Base-by-base conservation (phyloP, 768 basidiomycete genomes). In the Tricholoma furcatifolium region DNA sequence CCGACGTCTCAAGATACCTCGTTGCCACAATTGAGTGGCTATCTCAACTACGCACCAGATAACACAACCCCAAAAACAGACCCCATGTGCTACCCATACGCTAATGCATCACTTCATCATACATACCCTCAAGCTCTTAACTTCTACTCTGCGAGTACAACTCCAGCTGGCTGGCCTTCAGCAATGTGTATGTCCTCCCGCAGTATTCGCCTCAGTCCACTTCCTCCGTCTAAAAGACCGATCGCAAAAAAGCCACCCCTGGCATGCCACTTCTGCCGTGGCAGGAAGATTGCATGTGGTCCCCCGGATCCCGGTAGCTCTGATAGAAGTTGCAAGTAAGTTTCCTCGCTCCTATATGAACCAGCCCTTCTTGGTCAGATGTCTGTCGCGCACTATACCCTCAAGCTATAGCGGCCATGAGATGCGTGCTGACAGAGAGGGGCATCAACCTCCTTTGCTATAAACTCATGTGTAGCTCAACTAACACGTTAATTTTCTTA, bases 201-300 rank as follows among this genome's bases (percentile, higher is more conserved):
- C 45, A 50, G 54, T 18, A 57, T 64, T 10, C 60, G 59, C 8
- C 51, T 70, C 20, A 68, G 65, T 47, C 65, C 68, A 12, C 53
- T 66, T 24, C 63, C 67, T 23, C 44, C 56, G 23, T 55, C 63
- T 15, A 69, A 69, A 61, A 63, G 68, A 48, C 64, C 67, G 45
- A 53, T 63, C 34, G 67, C 71, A 42, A 82, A 80, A 70, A 85
- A 85, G 56, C 84, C 84, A 14, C 75, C 79, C 2, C 70, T 85
- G 1, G 84, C 84, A 1, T 85, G 84, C 56, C 68, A 83, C 6
- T 86, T 86, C 60, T 86, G 84, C 61, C 74, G 84, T 36, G 83
- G 82, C 5, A 73, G 84, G 38, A 86, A 86, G 68, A 87, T 87
- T 45, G 85, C 85, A 8, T 87, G 85, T 54, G 84, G 85, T 0